These are phyloP conservation scores for Candida incommunis DNA, from an alignment of 805 yeast genomes.

Conservation along the genomic window DNA sequence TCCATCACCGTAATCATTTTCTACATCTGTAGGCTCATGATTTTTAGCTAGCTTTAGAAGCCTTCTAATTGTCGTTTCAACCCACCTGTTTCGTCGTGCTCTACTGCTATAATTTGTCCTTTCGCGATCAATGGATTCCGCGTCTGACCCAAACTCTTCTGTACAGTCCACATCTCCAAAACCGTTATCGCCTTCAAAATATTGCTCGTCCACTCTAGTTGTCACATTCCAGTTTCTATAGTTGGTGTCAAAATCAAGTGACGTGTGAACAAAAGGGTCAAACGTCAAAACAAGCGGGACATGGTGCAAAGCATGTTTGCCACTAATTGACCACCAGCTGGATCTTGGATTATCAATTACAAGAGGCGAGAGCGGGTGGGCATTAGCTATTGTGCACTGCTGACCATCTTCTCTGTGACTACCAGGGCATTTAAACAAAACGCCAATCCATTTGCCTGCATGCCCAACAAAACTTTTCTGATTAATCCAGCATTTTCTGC, in stretches of 20 bases:
- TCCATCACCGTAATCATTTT: background rate
- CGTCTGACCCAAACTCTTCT: too few species aligned
- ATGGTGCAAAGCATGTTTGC: background rate
- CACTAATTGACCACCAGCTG: background rate
- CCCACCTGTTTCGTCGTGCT: too few species aligned
- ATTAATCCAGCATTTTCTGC: background rate
- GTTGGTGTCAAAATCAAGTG: background rate
- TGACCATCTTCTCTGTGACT: background rate
- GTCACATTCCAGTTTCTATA: background rate
- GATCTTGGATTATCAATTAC: background rate
- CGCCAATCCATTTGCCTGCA: background rate
- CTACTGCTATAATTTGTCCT: too few species aligned
- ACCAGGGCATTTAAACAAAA: background rate
- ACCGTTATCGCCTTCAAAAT: background rate
- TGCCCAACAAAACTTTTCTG: background rate
- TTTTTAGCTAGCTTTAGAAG: too few species aligned
- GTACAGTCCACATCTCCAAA: too few species aligned
- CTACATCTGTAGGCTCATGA: too few species aligned
- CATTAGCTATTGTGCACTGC: background rate
- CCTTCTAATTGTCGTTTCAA: too few species aligned
- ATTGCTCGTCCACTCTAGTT: background rate
- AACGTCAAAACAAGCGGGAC: background rate
- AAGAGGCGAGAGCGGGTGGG: background rate
- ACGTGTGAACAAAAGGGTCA: background rate
- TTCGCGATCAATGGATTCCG: too few species aligned